Base-by-base conservation (phyloP, 495 filamentous ascomycete species). In the Trichoderma gamsii region DNA sequence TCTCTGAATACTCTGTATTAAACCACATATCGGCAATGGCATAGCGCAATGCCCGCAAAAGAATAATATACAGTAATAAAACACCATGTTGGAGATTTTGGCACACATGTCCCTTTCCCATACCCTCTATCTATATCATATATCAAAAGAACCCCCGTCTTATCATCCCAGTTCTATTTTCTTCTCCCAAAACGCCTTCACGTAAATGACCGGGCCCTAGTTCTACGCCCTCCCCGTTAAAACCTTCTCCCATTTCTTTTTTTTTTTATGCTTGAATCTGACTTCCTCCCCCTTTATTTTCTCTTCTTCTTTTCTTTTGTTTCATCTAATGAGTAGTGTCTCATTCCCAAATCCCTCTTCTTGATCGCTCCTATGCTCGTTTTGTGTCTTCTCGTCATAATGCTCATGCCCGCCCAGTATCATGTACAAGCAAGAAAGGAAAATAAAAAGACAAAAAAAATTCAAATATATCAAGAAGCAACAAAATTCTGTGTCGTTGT, bases 81-180 rank as follows among this genome's bases (percentile, higher is more conserved):
- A 61, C 11, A 18, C 27, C 56, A 61, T 35, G 56, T 61, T 61
- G 56, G 56, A 61, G 56, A 61, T 61, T 61, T 18, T 41, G 25
- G 13, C 4, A 6, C 4, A 32, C 13, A 25, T 32, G 7, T 18
- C 11, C 29, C 56, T 25, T 29, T 61, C 56, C 56, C 56, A 61
- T 61, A 25, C 56, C 56, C 56, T 61, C 56, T 61, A 52, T 52
- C 49, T 52, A 52, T 52, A 52, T 52, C 49, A 52, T 52, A 61
- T 61, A 61, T 61, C 56, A 61, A 61, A 61, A 2, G 15, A 61
- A 29, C 29, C 13, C 16, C 56, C 56, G 29, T 61, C 51, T 56
- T 56, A 25, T 56, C 51, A 25, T 56, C 51, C 51, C 56, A 61
- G 25, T 61, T 61, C 27, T 32, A 49, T 27, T 51, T 44, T 66